Percentiles rank a stretch among this genome's conserved stretches.
phyloP scores from a whole-genome alignment of 2,329 filamentous ascomycete genomes.

The Diaporthe vexans region DNA sequence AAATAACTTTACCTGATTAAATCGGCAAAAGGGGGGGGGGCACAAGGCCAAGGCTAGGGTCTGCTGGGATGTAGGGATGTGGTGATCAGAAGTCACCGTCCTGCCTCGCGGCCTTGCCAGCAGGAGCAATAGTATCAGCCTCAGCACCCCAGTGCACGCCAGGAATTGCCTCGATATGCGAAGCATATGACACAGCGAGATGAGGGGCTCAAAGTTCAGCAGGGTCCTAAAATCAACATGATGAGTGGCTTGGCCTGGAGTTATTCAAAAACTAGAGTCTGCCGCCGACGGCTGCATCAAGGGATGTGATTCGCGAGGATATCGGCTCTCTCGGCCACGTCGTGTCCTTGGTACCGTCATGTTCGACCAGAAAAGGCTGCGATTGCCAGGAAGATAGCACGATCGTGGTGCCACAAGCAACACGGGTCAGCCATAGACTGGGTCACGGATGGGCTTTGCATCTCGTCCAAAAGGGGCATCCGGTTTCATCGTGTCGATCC shows the following conservation, averaged over 20 bases:
- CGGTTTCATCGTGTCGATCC: slow-evolving; percentile 40
- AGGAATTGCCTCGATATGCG: background rate
- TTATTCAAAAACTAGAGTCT: too few species aligned
- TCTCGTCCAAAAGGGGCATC: slow-evolving; percentile 34
- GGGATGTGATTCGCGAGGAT: slow-evolving; percentile 6
- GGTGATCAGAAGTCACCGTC: background rate
- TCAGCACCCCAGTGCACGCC: too few species aligned
- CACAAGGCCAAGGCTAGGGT: background rate
- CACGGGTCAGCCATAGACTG: slow-evolving; percentile 1
- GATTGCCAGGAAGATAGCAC: slow-evolving; percentile 21
- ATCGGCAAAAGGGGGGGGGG: background rate
- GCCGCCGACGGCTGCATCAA: background rate
- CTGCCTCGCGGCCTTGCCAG: background rate
- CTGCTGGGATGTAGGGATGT: background rate
- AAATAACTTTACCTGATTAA: background rate
- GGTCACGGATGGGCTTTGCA: slow-evolving; percentile 25
- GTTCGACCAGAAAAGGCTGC: background rate
- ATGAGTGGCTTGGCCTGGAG: background rate
- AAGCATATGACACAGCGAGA: background rate
- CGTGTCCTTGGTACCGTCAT: background rate
- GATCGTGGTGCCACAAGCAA: slow-evolving; percentile 22
- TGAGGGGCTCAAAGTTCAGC: background rate
- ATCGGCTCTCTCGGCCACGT: background rate
- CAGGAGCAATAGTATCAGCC: background rate
- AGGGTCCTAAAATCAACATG: background rate